Evolutionary conservation across 257 asterid genomes (phyloP), one percentile per base, ranked within the genome.

Genomic region (Solanum ossicruentum): DNA sequence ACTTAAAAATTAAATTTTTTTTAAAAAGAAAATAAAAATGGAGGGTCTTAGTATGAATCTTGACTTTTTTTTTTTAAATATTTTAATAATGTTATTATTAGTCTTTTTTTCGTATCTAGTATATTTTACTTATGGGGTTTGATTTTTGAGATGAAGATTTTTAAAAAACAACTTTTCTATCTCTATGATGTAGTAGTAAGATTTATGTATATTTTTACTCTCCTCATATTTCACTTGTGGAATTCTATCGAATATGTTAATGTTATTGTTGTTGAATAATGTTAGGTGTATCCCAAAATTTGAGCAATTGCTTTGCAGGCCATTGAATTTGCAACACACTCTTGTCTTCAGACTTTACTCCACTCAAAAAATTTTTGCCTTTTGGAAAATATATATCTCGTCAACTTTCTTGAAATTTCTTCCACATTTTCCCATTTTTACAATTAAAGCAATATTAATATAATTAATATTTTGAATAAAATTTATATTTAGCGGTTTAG

Each of bases 211-310:
- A 32, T 32, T 32, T 32, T 32, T 32, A 32, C 3, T 32, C 36
- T 32, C 3, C 0, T 32, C 3, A 32, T 32, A 32, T 32, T 0
- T 32, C 3, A 32, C 3, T 32, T 32, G 0, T 32, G 0, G 0
- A 0, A 32, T 32, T 32, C 36, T 1, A 32, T 1, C 3, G 36
- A 3, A 32, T 32, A 32, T 32, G 36, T 32, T 32, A 32, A 32
- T 32, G 1, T 32, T 2, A 32, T 32, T 32, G 3, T 32, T 32
- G 36, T 32, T 32, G 36, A 32, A 32, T 32, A 36, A 36, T 36
- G 41, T 36, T n/a, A 4, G 7, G 23, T 69, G 77, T 36, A 23
- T 69, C 17, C 77, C 36, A 69, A 17, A 67, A 36, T 69, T 69
- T 69, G 77, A 17, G 51, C 51, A 36, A 69, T 36, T 67, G n/a